Conservation (phyloP, 768 basidiomycete genomes). For the Strobilomyces dryophilus region DNA sequence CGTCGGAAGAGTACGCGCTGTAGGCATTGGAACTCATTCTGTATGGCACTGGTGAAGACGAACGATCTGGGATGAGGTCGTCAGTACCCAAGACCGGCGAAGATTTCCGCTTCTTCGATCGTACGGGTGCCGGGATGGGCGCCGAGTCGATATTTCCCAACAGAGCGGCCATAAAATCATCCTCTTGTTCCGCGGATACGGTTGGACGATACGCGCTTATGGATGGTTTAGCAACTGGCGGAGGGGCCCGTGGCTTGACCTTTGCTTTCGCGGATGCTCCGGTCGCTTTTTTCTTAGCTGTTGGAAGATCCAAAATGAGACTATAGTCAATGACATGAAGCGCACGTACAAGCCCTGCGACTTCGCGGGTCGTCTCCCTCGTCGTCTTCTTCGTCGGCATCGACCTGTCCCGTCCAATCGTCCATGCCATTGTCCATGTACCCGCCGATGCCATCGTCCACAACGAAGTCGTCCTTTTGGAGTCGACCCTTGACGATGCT, state of each 20-base stretch:
- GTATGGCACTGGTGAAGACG: conserved; percentile 41
- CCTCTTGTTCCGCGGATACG: conserved; percentile 74
- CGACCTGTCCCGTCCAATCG: conserved; percentile 70
- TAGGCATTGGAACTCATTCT: conserved; percentile 31
- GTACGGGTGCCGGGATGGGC: conserved; percentile 34
- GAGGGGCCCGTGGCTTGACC: conserved; percentile 43
- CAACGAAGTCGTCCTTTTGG: conserved; percentile 88
- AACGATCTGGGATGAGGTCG: conserved; percentile 21
- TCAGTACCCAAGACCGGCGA: conserved; percentile 43
- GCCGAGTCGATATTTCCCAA: conserved; percentile 66
- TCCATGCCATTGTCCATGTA: conserved; percentile 98
- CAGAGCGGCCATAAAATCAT: conserved; percentile 83
- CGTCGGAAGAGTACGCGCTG: conserved; percentile 35
- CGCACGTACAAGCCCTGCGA: conserved; percentile 40
- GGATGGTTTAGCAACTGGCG: conserved; percentile 49
- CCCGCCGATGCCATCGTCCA: conserved; percentile 86
- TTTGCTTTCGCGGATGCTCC: conserved; percentile 32
- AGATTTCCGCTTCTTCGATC: conserved; percentile 65
- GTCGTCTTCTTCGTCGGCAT: conserved; percentile 55
- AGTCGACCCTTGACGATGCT: conserved; percentile 80
- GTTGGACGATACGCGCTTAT: conserved; percentile 79
- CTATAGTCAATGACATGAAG: not conserved
- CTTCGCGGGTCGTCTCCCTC: conserved; percentile 30
- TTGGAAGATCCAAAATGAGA: conserved; percentile 7
- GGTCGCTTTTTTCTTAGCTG: conserved; percentile 27